Base-by-base conservation (phyloP, 1,284 basidiomycete genomes). In the Fomitopsis schrenkii region DNA sequence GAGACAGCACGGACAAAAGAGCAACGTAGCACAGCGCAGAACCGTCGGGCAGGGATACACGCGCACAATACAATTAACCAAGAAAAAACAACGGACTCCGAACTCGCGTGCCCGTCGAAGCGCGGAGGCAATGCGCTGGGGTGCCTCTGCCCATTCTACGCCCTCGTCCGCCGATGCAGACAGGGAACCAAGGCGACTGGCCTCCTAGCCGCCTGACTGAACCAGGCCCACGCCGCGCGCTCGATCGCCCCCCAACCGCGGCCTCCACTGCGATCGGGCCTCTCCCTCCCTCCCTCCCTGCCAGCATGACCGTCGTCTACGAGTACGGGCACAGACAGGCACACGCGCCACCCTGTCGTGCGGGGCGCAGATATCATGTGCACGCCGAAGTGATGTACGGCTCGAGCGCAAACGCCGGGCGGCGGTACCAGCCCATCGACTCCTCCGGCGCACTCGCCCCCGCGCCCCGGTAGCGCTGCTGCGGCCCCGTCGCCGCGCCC, bases 351-450 rank as follows among this genome's bases (percentile, higher is more conserved):
- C 41, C n/a, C 30, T 4, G 28, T 28, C 17, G 9, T 9, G 40
- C 55, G 55, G 5, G 10, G 30, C 22, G 0, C 48, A 9, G 10
- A 12, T 30, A 35, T 54, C 42, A 59, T 45, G 58, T 59, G 59
- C 59, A 60, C 45, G 59, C 59, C 19, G 52, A 38, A n/a, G 52
- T 30, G n/a, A 42, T 56, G 48, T 59, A 59, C 40, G 52, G 22
- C 41, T 60, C 50, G 26, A 59, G 22, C 53, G 28, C 59, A 41
- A 59, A 38, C 59, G 48, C 48, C 26, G 59, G n/a, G 53, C 44
- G 55, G 59, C 55, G 59, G 52, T 56, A 53, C 55, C 59, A 61
- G 38, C 30, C 22, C 30, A 60, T 42, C 44, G 54, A 7, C 17
- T 54, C 52, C 38, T 40, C 38, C 38, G 38, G 30, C 30, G 30